A percentile compares a stretch with the other conserved stretches of the same genome.
phyloP scores from a whole-genome alignment of 768 basidiomycete genomes.

The Glaciozyma martinii region DNA sequence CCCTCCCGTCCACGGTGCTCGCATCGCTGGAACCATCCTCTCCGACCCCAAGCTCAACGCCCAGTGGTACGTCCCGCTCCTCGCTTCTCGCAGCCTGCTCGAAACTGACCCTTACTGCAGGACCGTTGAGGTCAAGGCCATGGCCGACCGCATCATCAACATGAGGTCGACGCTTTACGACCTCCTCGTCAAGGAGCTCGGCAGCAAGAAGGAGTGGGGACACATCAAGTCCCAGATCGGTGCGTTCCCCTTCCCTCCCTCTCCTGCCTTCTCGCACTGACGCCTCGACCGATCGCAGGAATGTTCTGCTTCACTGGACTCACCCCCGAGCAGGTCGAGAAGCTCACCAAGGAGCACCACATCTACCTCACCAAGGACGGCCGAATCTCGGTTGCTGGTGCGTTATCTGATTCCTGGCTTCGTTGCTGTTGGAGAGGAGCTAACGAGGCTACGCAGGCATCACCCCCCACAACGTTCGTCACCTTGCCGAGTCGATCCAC shows the following conservation, averaged over 20 bases:
- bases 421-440: too few relatives aligned
- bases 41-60: constrained; percentile 62
- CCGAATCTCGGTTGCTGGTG: constrained; percentile 33
- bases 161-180: constrained; percentile 76
- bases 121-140: constrained; percentile 65
- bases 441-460: constrained; percentile 22
- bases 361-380: constrained; percentile 35
- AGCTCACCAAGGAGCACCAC: constrained; percentile 33
- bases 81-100: not conserved
- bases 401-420: not conserved
- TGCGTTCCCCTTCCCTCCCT: constrained; percentile 40
- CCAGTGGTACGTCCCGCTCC: constrained; percentile 60
- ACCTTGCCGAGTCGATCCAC: constrained; percentile 35
- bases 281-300: constrained; percentile 1
- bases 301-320: constrained; percentile 33
- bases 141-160: constrained; percentile 84
- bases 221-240: constrained; percentile 94
- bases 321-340: constrained; percentile 36
- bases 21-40: constrained; percentile 77
- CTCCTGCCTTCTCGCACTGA: not conserved
- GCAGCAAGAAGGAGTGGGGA: constrained; percentile 89
- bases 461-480: constrained; percentile 33
- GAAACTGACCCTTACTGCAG: not conserved
- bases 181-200: constrained; percentile 62
- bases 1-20: constrained; percentile 83